phyloP scores from a whole-genome alignment of 805 yeast species.

The Yarrowia sp. region DNA sequence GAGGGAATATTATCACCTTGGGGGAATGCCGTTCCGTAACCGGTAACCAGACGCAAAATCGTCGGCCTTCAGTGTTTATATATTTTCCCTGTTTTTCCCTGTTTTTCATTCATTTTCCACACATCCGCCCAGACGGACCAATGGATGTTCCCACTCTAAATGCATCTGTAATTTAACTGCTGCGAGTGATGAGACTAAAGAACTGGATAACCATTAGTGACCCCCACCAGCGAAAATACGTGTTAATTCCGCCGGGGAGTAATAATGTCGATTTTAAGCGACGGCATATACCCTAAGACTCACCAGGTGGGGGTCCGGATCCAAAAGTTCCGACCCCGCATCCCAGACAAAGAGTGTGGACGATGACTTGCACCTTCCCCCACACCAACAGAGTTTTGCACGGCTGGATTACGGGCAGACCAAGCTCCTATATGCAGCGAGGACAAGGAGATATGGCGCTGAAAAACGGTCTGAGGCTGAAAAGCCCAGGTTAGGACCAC shows the following conservation, averaged over 20 bases:
- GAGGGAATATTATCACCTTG: not conserved
- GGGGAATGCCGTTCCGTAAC: too few species aligned
- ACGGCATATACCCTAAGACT: not conserved
- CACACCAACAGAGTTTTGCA: conserved; percentile 17
- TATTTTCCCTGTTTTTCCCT: too few species aligned
- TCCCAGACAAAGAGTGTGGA: not conserved
- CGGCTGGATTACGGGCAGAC: conserved; percentile 13
- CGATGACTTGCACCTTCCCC: not conserved
- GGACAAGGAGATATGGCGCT: not conserved
- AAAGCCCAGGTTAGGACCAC: not conserved
- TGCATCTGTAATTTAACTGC: too few species aligned
- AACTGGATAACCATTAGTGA: too few species aligned
- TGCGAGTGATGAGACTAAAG: too few species aligned
- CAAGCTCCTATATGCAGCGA: not conserved
- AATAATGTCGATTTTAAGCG: conserved; percentile 3
- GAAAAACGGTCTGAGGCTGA: not conserved
- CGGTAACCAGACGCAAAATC: too few species aligned
- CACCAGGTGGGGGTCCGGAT: not conserved
- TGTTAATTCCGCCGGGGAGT: not conserved
- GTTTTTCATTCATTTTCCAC: too few species aligned
- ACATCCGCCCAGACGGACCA: too few species aligned
- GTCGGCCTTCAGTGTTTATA: too few species aligned
- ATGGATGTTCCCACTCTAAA: too few species aligned
- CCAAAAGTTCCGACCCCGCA: conserved; percentile 16
- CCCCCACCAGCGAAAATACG: too few species aligned